Evolutionary conservation across 768 basidiomycete species (phyloP), one percentile per base, ranked within the genome.

Genomic region (Neoboletus magnificus): DNA sequence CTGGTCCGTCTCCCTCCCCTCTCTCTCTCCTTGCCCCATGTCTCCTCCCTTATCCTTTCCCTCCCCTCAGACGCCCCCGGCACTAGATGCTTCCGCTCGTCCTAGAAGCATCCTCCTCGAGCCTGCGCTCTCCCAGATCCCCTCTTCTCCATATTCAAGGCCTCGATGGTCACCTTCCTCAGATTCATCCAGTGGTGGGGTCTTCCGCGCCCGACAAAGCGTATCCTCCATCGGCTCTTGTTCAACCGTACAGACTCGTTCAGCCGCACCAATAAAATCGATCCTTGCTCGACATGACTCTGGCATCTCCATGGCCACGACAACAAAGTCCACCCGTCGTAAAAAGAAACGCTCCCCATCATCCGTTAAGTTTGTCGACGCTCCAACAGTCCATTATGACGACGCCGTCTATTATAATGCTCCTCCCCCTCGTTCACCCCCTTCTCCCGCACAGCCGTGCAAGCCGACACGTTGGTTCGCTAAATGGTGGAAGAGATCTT

Each of bases 311-410:
- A 79, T 73, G 59, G 59, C 63, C 49, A 68, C 66, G 18, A 68
- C 68, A 32, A 65, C 75, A 25, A 60, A 55, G 39, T 61, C 60
- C 25, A 47, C 56, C 13, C 58, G 66, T 33, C 60, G 70, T 18
- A 64, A 58, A 55, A 74, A 63, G 58, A 73, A 46, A 29, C 72
- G 69, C n/a, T 66, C 70, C 8, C 60, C 73, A 12, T 64, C 72
- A 50, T 86, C 83, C 33, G 87, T 89, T 48, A 89, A 86, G 60
- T 89, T 89, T 58, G 83, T 83, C 29, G 85, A 86, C 54, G 74
- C 76, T 50, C 86, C 86, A 16, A 85, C 79, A 3, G 75, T 87
- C 10, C 79, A 85, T 63, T 84, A 84, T 53, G 57, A 59, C 8
- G 37, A 65, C 35, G 55, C 41, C 25, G 18, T 57, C 11, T 62